Evolutionary conservation across 257 asterid genomes (phyloP), one percentile per base, ranked within the genome.

Genomic region (Nicotiana paniculata): DNA sequence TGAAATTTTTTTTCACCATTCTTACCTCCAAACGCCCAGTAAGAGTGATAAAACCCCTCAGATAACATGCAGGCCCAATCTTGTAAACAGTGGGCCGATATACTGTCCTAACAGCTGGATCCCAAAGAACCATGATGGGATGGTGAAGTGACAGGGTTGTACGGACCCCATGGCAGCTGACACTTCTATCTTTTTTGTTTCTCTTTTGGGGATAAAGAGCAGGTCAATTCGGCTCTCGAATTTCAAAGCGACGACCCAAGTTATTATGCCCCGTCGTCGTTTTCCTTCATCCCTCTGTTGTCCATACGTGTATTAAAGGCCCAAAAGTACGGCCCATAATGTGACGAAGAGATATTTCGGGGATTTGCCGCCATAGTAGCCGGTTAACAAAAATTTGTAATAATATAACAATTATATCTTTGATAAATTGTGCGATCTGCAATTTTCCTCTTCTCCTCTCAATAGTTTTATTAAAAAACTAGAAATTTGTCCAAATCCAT

Each of bases 61-160:
- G 30, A 28, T 28, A 1, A 30, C 10, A 39, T 10, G 48, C 48
- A 6, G 48, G 66, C 66, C 15, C 66, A 61, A 61, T n/a, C 30
- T 9, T n/a, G 66, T n/a, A 61, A n/a, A 18, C 4, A n/a, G 33
- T n/a, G 58, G 77, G 33, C 6, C 33, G n/a, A 9, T 77, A 11
- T 39, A 78, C 57, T 43, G n/a, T 59, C 21, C n/a, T 79, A 58
- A 39, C 6, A 79, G 82, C 82, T 79, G 82, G 58, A 37, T 4
- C 59, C 57, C 53, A 58, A n/a, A 15, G 35, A 32, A 21, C 17
- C 37, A 11, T 21, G 82, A 78, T 59, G 4, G n/a, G 57, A 78
- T n/a, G 35, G 72, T 15, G 82, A 78, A 59, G 21, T 61, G 67
- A 48, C 79, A 46, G 46, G 12, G 8, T 18, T 24, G 24, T 72